phyloP scores from a whole-genome alignment of 148 eudicot genomes.

The Cornus controversa region DNA sequence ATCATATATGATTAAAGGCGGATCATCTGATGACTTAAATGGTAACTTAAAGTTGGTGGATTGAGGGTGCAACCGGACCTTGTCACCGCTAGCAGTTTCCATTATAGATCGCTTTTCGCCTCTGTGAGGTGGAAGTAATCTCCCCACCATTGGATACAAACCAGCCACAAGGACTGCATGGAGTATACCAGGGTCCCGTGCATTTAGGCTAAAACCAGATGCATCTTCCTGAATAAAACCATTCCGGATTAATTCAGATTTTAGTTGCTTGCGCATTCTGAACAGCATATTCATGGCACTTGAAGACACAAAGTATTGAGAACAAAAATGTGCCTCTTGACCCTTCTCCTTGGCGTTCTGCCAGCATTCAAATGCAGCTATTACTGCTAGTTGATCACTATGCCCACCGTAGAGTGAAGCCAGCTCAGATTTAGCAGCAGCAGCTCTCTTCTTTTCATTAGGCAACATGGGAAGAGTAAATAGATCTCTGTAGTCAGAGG shows the following conservation, averaged over 20 bases:
- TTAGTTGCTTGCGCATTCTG: slow-evolving; percentile 78
- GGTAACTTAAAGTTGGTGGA: slow-evolving; percentile 44
- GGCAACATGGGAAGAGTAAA: slow-evolving; percentile 84
- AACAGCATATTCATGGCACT: slow-evolving; percentile 68
- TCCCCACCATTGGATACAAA: slow-evolving; percentile 89
- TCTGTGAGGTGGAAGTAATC: slow-evolving; percentile 37
- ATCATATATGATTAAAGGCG: slow-evolving; percentile 62
- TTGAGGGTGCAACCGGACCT: slow-evolving; percentile 54
- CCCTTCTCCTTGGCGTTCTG: slow-evolving; percentile 60
- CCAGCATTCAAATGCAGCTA: slow-evolving; percentile 98
- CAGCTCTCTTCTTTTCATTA: slow-evolving; percentile 59
- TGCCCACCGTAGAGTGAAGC: slow-evolving; percentile 77
- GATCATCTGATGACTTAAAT: slow-evolving; percentile 13
- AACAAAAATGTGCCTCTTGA: slow-evolving; percentile 67
- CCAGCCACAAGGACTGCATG: slow-evolving; percentile 83
- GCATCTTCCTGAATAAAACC: slow-evolving; percentile 67
- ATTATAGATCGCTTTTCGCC: slow-evolving; percentile 36
- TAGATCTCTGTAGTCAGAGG: slow-evolving; percentile 76
- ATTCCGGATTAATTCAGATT: slow-evolving; percentile 46
- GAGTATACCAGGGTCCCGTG: slow-evolving; percentile 65
- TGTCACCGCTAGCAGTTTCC: slow-evolving; percentile 62
- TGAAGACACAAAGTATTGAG: slow-evolving; percentile 63
- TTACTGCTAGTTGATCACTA: slow-evolving; percentile 86
- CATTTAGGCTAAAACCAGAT: slow-evolving; percentile 59
- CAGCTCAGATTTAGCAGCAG: slow-evolving; percentile 66